Evolutionary conservation across 352 stramenopile genomes (phyloP), one percentile per base, ranked within the genome.

Genomic region (Paralagenidium karlingii): DNA sequence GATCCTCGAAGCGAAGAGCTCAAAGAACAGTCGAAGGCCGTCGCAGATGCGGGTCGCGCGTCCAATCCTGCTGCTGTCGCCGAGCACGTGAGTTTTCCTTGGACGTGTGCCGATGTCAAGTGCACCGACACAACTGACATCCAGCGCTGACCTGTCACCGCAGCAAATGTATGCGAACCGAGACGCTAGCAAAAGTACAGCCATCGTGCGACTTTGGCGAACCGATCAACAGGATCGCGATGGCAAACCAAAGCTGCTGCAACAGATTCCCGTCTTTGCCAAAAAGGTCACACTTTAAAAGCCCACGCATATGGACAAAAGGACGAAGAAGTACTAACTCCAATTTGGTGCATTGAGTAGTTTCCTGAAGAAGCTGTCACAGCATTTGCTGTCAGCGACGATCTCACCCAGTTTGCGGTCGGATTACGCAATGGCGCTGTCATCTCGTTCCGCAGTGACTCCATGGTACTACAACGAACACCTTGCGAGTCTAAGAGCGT

Each of bases 181-280:
- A 42, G 64, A 61, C 25, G 59, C 65, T n/a, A 66, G 66, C 5
- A 75, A 81, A 26, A 79, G 42, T 38, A 87, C 73, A 11, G 78
- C 78, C 3, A 54, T 88, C 18, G 76, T 88, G 40, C 78, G 78
- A 22, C 73, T 92, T 40, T 92, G 78, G 78, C 74, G 78, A n/a
- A 92, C 74, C 33, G 78, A 92, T 49, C 76, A 86, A 47, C 78
- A 92, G 40, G 78, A 92, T 39, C 54, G 78, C 60, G 78, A 92
- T 43, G 78, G 78, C 12, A 76, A 78, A 22, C 78, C 76, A 5
- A 92, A 90, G 49, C 47, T 89, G n/a, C 47, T 92, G 42, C 74
- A 89, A 42, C 73, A 89, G 45, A 78, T 89, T 37, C 76, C 67
- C 8, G 58, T 92, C 48, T 92, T 91, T 43, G 75, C 75, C 33